A percentile compares a stretch with the other conserved stretches of the same genome.
Conservation (phyloP, 1,284 basidiomycete genomes). For the Marasmius tenuissimus region DNA sequence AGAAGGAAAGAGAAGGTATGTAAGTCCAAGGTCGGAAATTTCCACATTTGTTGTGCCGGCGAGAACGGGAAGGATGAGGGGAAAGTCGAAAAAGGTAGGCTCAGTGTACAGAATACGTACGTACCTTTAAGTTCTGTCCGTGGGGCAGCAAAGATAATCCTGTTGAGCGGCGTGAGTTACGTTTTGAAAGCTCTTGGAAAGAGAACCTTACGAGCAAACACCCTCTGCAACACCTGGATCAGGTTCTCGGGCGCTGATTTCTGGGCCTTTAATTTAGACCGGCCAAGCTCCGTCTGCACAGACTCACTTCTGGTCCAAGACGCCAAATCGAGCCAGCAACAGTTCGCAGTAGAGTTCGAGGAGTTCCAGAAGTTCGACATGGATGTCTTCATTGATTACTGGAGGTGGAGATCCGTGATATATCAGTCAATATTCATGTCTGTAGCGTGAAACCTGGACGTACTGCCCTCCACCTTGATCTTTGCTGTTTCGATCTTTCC, state of each 20-base stretch:
- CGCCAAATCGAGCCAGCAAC: conserved; percentile 87
- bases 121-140: conserved; percentile 88
- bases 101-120: conserved; percentile 1
- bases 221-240: conserved; percentile 82
- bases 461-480: conserved; percentile 81
- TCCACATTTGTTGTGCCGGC: neutral
- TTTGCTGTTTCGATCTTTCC: conserved; percentile 82
- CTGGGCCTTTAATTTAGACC: conserved; percentile 5
- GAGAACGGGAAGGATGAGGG: neutral
- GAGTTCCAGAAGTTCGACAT: conserved; percentile 86
- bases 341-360: conserved; percentile 94
- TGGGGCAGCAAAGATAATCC: conserved; percentile 89
- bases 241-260: conserved; percentile 70
- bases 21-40: neutral
- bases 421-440: neutral
- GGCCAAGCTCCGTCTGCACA: conserved; percentile 2
- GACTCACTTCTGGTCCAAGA: conserved; percentile 82
- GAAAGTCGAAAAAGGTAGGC: no score
- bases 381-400: conserved; percentile 87
- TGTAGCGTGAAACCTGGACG: conserved; percentile 23
- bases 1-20: neutral
- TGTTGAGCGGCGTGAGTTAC: conserved; percentile 29
- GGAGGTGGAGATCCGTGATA: conserved; percentile 4
- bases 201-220: conserved; percentile 36
- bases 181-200: neutral